A percentile compares a stretch with the other conserved stretches of the same genome.
Evolutionary conservation across 1,284 basidiomycete genomes (phyloP).

Genomic region (Phylloboletellus chloephorus): DNA sequence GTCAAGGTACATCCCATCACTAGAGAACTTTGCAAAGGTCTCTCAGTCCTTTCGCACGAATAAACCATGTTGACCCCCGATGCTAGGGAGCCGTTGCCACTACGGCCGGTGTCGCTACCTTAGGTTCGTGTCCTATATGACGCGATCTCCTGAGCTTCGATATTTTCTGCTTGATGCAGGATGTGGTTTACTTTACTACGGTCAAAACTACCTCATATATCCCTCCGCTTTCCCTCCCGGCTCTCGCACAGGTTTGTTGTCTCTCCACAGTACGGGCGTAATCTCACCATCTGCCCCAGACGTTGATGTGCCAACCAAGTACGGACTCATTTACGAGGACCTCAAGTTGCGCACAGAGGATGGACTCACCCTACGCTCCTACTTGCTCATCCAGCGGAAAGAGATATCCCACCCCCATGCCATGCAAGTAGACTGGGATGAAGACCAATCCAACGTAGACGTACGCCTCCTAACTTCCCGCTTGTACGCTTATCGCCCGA

Average conservation of each 20-base stretch:
- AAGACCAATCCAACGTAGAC: slow-evolving; percentile 43
- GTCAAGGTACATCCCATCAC: slow-evolving; percentile 43
- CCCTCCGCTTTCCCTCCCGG: slow-evolving; percentile 83
- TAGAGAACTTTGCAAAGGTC: slow-evolving; percentile 65
- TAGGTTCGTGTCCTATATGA: slow-evolving; percentile 57
- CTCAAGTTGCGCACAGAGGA: slow-evolving; percentile 64
- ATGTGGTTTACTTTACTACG: slow-evolving; percentile 75
- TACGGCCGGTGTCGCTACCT: slow-evolving; percentile 58
- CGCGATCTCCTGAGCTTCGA: no score
- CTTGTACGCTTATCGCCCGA: slow-evolving; percentile 1
- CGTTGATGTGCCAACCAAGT: slow-evolving; percentile 67
- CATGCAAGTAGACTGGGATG: slow-evolving; percentile 28
- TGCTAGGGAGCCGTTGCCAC: slow-evolving; percentile 63
- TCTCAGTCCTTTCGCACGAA: neutral
- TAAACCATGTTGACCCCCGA: neutral
- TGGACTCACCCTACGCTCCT: slow-evolving; percentile 54
- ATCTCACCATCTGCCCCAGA: slow-evolving; percentile 37
- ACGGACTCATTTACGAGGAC: slow-evolving; percentile 69
- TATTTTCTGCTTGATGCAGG: slow-evolving; percentile 39
- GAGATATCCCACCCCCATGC: slow-evolving; percentile 29
- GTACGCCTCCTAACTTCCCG: slow-evolving; percentile 27
- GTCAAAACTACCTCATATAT: slow-evolving; percentile 85
- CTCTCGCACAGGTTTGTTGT: slow-evolving; percentile 61
- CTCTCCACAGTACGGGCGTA: neutral
- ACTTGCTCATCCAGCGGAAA: slow-evolving; percentile 52